Base-by-base conservation (phyloP, 2,329 filamentous ascomycete genomes). In the Ceratocystis smalleyi region DNA sequence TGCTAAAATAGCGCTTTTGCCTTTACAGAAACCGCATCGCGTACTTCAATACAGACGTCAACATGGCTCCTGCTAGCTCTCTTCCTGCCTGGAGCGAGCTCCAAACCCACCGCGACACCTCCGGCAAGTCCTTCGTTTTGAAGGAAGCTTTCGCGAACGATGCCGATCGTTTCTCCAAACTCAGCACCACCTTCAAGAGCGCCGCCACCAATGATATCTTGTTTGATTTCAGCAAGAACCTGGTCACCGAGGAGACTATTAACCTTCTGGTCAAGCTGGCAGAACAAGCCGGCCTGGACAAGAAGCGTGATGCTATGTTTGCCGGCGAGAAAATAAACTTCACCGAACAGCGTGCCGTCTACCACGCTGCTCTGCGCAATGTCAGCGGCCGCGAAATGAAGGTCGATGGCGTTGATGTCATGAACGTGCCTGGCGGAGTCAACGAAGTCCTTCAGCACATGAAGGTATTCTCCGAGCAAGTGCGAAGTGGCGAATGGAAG, bases 221-320 rank as follows among this genome's bases (percentile, higher is more conserved):
- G 68, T 99, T 97, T 77, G 94, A 99, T 77, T 99, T 96, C 79
- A 94, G 88, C 80, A 99, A 99, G 85, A 99, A 99, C 83, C 91
- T 99, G 76, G 76, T 97, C 71, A 94, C 88, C 68, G 89, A 96
- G 70, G 91, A 97, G 77, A 97, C 92, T 3, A 80, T 97, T 62
- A 81, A 87, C 69, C 82, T 96, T 61, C 83, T 99, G 63, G 81
- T 95, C 71, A 86, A 95, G 79, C 85, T 99, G 32, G 94, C 94
- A 68, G 86, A 91, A 77, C 88, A 97, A 78, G 91, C 92, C 69
- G 86, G 87, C 69, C 77, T 99, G 47, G 91, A 96, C 80, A 83
- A 95, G 80, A 89, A 96, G 74, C 88, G 94, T 69, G 92, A 99
- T 83, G 86, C 86, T 73, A 96, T 99, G 91, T 99, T 99, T 77